phyloP scores from a whole-genome alignment of 1,139 yeast genomes.

The Magnusiomyces fungicola region DNA sequence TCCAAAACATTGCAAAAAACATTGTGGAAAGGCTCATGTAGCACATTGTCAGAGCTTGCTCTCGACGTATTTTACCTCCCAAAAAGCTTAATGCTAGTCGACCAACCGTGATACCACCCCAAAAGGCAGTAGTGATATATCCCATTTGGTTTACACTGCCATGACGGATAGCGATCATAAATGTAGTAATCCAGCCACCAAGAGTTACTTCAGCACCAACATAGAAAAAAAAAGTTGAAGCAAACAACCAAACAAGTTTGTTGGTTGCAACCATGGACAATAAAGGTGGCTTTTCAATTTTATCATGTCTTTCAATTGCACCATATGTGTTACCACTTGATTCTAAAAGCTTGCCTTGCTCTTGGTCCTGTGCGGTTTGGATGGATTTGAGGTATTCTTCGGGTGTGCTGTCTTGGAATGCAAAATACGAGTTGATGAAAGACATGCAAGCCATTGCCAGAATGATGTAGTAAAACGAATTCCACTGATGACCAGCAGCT shows the following conservation, averaged over 20 bases:
- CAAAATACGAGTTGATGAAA: constrained; percentile 15
- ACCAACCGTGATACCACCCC: constrained; percentile 65
- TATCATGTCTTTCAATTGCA: neutral
- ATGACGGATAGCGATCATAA: constrained; percentile 47
- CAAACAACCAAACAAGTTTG: constrained; percentile 44
- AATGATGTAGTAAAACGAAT: constrained; percentile 45
- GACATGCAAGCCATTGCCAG: constrained; percentile 36
- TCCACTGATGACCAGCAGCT: constrained; percentile 45
- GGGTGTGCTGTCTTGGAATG: constrained; percentile 22
- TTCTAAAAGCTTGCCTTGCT: neutral
- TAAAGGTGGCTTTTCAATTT: neutral
- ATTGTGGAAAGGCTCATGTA: constrained; percentile 22
- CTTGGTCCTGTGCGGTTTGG: neutral
- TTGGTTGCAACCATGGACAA: neutral
- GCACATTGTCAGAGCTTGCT: constrained; percentile 18
- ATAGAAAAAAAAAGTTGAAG: constrained; percentile 51
- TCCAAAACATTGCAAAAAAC: constrained; percentile 26
- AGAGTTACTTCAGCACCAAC: constrained; percentile 64
- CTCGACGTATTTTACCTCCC: constrained; percentile 26
- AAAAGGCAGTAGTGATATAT: constrained; percentile 62
- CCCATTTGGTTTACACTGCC: constrained; percentile 45
- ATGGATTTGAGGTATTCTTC: constrained; percentile 13
- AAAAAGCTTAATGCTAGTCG: constrained; percentile 40
- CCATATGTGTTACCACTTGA: neutral
- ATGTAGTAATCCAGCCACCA: constrained; percentile 69